Evolutionary conservation across 225 moss, liverwort and hornwort genomes (phyloP).

Genomic region (Ulota crispa): DNA sequence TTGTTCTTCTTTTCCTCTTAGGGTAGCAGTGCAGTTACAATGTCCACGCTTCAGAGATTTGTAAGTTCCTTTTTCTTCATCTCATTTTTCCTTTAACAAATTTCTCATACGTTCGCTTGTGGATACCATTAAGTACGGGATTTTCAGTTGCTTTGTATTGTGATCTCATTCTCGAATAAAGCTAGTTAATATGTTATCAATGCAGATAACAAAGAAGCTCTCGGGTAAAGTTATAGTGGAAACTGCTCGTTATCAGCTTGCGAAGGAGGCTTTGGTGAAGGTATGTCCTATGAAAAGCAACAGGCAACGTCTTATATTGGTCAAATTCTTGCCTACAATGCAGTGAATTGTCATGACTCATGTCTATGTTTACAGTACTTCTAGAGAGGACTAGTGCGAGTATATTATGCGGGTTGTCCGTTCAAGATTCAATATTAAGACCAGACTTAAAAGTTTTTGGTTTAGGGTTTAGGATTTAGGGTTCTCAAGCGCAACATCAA

Average conservation of each 20-base stretch:
- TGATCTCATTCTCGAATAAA: neutral
- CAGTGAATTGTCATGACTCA: neutral
- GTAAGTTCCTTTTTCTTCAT: constrained; percentile 56
- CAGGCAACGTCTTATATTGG: neutral
- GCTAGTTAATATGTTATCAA: neutral
- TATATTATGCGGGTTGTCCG: too few relatives aligned
- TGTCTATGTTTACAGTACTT: neutral
- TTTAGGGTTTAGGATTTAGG: neutral
- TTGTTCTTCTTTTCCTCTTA: constrained; percentile 23
- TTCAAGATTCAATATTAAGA: neutral
- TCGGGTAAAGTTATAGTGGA: constrained; percentile 82
- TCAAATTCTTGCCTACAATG: neutral
- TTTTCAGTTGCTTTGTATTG: constrained; percentile 11
- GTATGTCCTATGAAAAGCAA: constrained; percentile 26
- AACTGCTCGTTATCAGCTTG: constrained; percentile 90
- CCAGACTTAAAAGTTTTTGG: neutral
- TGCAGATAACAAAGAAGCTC: constrained; percentile 56
- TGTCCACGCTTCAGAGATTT: constrained; percentile 86
- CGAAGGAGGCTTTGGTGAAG: constrained; percentile 93
- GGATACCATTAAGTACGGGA: neutral
- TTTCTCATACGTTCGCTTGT: neutral
- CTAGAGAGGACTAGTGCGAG: neutral
- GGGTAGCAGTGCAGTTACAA: constrained; percentile 88
- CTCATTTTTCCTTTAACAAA: neutral
- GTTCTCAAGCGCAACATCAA: neutral